Percentiles rank a stretch among this genome's conserved stretches.
Evolutionary conservation across 352 stramenopile genomes (phyloP).

Genomic region (Nothophytophthora sp.): DNA sequence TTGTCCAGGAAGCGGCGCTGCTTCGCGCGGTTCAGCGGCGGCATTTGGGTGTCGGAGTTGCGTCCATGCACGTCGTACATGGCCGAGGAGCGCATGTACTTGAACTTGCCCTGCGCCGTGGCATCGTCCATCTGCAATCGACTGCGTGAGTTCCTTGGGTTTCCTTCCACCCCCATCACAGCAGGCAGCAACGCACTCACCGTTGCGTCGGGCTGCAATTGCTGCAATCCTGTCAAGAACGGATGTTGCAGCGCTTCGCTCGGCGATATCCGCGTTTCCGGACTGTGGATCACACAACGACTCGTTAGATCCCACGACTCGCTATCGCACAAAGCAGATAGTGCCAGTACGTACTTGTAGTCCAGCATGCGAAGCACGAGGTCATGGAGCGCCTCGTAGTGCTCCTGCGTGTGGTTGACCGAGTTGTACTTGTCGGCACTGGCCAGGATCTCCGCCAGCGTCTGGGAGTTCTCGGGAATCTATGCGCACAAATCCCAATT

Average conservation of each 20-base stretch:
- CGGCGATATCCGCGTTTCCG: constrained; percentile 90
- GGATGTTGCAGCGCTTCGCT: constrained; percentile 93
- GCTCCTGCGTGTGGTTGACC: constrained; percentile 68
- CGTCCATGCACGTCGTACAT: constrained; percentile 41
- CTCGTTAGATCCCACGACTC: neutral
- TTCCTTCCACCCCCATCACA: neutral
- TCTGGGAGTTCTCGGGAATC: constrained; percentile 40
- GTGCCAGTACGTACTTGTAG: constrained; percentile 85
- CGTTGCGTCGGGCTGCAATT: constrained; percentile 38
- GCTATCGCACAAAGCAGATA: neutral
- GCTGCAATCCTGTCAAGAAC: constrained; percentile 77
- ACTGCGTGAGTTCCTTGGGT: neutral
- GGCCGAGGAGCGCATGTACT: constrained; percentile 45
- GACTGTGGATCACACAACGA: constrained; percentile 34
- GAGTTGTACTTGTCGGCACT: constrained; percentile 42
- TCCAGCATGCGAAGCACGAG: constrained; percentile 95
- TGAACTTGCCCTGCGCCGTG: constrained; percentile 42
- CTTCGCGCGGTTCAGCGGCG: constrained; percentile 42
- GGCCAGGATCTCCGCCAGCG: constrained; percentile 61
- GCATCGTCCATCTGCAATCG: constrained; percentile 22
- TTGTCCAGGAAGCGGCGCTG: constrained; percentile 49
- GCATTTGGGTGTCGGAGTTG: constrained; percentile 31
- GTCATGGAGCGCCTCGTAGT: constrained; percentile 95
- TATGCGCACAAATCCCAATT: constrained; percentile 8
- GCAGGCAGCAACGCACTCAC: constrained; percentile 13